Evolutionary conservation across 2,329 filamentous ascomycete species (phyloP).

Genomic region (Diplodia seriata): DNA sequence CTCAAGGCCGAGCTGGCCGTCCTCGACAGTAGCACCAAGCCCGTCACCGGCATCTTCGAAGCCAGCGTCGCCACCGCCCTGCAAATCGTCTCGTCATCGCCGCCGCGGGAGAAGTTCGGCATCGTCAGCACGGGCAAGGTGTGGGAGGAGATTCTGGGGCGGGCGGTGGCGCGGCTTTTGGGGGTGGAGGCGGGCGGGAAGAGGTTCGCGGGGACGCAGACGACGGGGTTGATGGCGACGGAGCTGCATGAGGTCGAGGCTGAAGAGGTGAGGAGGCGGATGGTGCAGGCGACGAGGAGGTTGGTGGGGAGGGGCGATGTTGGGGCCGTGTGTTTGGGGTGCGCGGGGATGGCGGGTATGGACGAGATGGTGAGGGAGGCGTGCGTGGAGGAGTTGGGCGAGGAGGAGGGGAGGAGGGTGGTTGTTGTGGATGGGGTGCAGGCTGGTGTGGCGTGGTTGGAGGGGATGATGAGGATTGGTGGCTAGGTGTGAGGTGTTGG

Average conservation of each 20-base stretch:
- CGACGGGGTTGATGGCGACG: conserved; percentile 78
- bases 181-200: conserved; percentile 50
- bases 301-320: conserved; percentile 66
- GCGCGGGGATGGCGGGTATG: conserved; percentile 89
- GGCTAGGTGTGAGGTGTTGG: conserved; percentile 37
- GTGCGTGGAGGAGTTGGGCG: conserved; percentile 68
- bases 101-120: conserved; percentile 68
- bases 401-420: conserved; percentile 64
- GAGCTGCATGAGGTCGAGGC: conserved; percentile 72
- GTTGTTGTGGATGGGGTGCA: conserved; percentile 82
- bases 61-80: conserved; percentile 73
- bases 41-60: conserved; percentile 86
- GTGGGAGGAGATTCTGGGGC: conserved; percentile 76
- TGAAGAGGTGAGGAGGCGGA: conserved; percentile 65
- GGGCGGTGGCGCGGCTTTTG: conserved; percentile 70
- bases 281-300: conserved; percentile 72
- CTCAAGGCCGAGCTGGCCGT: conserved; percentile 58
- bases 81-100: conserved; percentile 57
- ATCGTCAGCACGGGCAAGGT: conserved; percentile 87
- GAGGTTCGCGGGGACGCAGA: conserved; percentile 78
- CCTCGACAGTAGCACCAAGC: conserved; percentile 50
- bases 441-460: conserved; percentile 69
- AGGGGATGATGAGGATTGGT: conserved; percentile 55
- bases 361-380: conserved; percentile 76
- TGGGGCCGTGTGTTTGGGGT: conserved; percentile 79